phyloP scores from a whole-genome alignment of 306 rosid genomes.

The Mimosa pudica region DNA sequence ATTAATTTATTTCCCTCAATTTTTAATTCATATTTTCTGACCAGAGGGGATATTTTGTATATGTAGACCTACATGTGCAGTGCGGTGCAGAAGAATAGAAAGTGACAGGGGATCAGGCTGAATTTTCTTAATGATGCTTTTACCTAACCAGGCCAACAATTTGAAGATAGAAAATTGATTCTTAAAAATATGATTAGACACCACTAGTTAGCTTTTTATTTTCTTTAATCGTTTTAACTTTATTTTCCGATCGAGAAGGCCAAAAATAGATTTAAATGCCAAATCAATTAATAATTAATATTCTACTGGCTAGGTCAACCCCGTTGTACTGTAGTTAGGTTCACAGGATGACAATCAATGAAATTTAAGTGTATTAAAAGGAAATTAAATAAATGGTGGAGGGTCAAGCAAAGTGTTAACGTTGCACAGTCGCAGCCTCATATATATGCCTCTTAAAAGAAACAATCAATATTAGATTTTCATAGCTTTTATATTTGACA shows the following conservation, averaged over 20 bases:
- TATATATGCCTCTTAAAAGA: not conserved
- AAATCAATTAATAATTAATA: not conserved
- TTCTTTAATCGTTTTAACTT: not conserved
- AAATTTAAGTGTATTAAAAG: not conserved
- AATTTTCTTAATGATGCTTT: slow-evolving; percentile 29
- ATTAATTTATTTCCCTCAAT: not conserved
- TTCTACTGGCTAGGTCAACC: slow-evolving; percentile 10
- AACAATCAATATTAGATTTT: not conserved
- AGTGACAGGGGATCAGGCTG: slow-evolving; percentile 13
- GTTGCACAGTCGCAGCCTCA: not conserved
- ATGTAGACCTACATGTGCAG: not conserved
- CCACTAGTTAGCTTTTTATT: slow-evolving; percentile 15
- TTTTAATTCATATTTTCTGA: not conserved
- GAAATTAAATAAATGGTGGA: not conserved
- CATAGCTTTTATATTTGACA: not conserved
- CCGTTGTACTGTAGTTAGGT: not conserved
- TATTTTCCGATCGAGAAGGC: not conserved
- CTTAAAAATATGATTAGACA: slow-evolving; percentile 30
- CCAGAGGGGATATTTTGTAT: slow-evolving; percentile 7
- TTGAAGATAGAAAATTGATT: slow-evolving; percentile 32
- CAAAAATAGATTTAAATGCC: not conserved
- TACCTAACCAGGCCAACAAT: slow-evolving; percentile 34
- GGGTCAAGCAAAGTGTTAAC: slow-evolving; percentile 17
- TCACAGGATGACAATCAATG: not conserved
- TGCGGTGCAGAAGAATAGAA: not conserved